Conservation (phyloP, 2,329 filamentous ascomycete species). For the Clarireedia hainanense region DNA sequence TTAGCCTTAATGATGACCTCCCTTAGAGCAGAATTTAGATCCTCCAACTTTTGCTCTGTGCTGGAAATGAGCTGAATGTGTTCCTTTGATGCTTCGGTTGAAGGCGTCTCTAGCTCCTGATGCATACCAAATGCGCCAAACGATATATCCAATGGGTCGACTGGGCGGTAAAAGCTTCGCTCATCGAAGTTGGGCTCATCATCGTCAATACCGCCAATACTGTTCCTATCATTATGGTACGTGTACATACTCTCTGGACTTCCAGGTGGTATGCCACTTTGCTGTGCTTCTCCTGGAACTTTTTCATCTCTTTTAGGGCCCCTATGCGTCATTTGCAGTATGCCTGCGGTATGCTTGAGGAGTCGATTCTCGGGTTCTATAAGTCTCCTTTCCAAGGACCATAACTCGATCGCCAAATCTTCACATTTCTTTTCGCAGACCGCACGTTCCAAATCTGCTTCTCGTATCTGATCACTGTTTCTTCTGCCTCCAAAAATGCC, state of each 20-base stretch:
- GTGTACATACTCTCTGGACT: constrained; percentile 72
- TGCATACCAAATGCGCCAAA: constrained; percentile 21
- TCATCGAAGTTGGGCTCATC: constrained; percentile 64
- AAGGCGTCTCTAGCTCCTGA: constrained; percentile 9
- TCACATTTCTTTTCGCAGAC: constrained; percentile 76
- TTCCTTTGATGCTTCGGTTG: constrained; percentile 15
- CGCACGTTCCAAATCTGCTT: constrained; percentile 67
- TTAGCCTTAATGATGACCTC: constrained; percentile 59
- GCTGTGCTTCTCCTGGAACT: constrained; percentile 33
- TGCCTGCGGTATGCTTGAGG: constrained; percentile 84
- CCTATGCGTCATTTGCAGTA: constrained; percentile 84
- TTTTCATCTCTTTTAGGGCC: constrained; percentile 47
- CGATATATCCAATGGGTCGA: constrained; percentile 53
- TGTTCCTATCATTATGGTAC: constrained; percentile 54
- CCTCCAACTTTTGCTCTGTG: constrained; percentile 59
- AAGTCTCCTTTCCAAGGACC: constrained; percentile 67
- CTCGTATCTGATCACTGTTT: constrained; percentile 34
- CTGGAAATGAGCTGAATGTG: constrained; percentile 46
- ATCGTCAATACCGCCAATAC: constrained; percentile 43
- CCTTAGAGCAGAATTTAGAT: constrained; percentile 58
- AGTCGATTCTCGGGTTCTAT: constrained; percentile 69
- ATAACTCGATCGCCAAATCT: constrained; percentile 72
- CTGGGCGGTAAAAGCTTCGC: constrained; percentile 61
- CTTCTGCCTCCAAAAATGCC: constrained; percentile 39
- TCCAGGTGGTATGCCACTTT: constrained; percentile 56